These are phyloP conservation scores for Fusarium buharicum DNA, from an alignment of 2,329 filamentous ascomycete genomes.

Conservation along the genomic window DNA sequence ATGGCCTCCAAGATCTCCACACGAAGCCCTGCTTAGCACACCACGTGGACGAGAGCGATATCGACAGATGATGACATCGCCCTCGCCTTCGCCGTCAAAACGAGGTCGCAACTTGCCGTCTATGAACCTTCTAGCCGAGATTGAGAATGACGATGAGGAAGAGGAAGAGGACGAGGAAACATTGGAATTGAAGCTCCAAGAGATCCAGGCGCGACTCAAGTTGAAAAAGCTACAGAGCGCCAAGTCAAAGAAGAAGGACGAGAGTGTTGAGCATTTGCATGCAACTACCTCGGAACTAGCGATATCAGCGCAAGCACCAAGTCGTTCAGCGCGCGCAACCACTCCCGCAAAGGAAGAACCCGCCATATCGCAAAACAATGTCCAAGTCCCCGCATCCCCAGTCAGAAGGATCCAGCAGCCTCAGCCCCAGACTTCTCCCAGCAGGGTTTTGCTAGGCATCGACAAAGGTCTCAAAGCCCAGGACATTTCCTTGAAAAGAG, in stretches of 20 bases:
- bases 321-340: conserved; percentile 40
- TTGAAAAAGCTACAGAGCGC: conserved; percentile 84
- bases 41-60: conserved; percentile 83
- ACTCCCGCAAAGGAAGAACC: conserved; percentile 44
- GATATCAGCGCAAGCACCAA: conserved; percentile 38
- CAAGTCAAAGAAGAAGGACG: conserved; percentile 41
- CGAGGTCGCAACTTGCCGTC: conserved; percentile 39
- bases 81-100: conserved; percentile 71
- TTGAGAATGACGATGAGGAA: conserved; percentile 66
- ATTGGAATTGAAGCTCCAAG: conserved; percentile 83
- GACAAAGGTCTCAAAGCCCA: conserved; percentile 85
- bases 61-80: conserved; percentile 73
- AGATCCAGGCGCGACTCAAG: conserved; percentile 87
- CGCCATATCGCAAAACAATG: conserved; percentile 48
- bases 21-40: conserved; percentile 72
- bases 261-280: conserved; percentile 31
- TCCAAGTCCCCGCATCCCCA: conserved; percentile 81
- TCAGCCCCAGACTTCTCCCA: conserved; percentile 75
- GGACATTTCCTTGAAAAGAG: conserved; percentile 85
- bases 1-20: conserved; percentile 75
- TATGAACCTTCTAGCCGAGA: conserved; percentile 49
- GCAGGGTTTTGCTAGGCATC: conserved; percentile 83
- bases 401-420: conserved; percentile 68
- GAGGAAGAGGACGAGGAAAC: conserved; percentile 83
- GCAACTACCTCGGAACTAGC: conserved; percentile 37